Base-by-base conservation (phyloP, 768 basidiomycete species). In the Termitomyces sp. region DNA sequence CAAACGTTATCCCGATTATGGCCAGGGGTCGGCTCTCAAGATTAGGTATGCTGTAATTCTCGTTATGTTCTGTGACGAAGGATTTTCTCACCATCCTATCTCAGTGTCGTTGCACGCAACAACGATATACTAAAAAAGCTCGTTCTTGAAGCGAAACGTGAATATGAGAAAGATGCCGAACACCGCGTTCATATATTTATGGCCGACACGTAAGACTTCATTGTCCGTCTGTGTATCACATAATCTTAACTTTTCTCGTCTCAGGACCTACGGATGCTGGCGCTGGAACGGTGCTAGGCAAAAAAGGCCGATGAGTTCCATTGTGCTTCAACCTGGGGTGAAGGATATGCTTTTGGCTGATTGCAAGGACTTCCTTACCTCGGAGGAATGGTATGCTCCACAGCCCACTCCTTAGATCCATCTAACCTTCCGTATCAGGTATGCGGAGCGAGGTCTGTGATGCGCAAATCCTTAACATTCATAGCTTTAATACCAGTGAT, bases 241-340 rank as follows among this genome's bases (percentile, higher is more conserved):
- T 9, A 9, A 20, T 34, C 42, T 50, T 40, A 60, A 10, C 45
- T 29, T 45, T 20, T 12, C 17, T 54, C 20, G 38, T 42, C 37
- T 38, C 65, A 89, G 88, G 51, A 83, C 86, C 9, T 89, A 89
- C 67, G 83, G 81, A 1, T 86, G 86, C 68, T 95, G 93, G 93
- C 81, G 91, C 60, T 93, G 91, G 88, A 94, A 92, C 66, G 92
- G 91, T 47, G 89, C 92, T 5, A 82, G 91, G 53, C 90, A 93
- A 68, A 95, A 95, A 73, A 83, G 92, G 37, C 92, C 93, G 0
- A 89, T 95, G 88, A 91, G 88, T 68, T 94, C 92, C n/a, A 94
- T 95, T 63, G 92, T 94, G 14, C 81, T 94, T 11, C 91, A 94
- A 67, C 91, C 92, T 4, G 91, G 90, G 47, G 91, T 94, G 9